Evolutionary conservation across 2,329 filamentous ascomycete species (phyloP).

Genomic region (Furcasterigmium sp.): DNA sequence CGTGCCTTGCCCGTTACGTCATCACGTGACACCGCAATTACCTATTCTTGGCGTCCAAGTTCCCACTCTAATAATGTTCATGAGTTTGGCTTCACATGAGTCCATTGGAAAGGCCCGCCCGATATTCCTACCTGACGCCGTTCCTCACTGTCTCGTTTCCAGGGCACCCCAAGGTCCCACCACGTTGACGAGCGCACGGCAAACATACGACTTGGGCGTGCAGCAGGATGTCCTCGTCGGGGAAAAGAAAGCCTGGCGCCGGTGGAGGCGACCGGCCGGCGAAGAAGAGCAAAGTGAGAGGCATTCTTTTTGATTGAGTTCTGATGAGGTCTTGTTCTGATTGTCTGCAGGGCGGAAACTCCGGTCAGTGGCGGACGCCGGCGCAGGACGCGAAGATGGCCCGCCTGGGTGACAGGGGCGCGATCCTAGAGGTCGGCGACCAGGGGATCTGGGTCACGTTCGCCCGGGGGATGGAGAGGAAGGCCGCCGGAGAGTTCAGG

Average conservation of each 20-base stretch:
- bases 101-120: too few species aligned
- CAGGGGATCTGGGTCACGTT: constrained; percentile 76
- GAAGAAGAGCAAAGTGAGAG: constrained; percentile 37
- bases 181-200: too few species aligned
- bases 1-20: too few species aligned
- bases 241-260: constrained; percentile 29
- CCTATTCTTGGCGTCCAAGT: too few species aligned
- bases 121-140: too few species aligned
- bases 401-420: constrained; percentile 33
- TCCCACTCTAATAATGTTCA: too few species aligned
- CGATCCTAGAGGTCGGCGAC: constrained; percentile 59
- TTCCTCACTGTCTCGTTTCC: too few species aligned
- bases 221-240: constrained; percentile 27
- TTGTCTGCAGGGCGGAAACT: constrained; percentile 38
- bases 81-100: too few species aligned
- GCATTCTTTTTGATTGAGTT: background rate
- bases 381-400: constrained; percentile 48
- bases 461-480: constrained; percentile 64
- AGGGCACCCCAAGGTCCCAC: too few species aligned
- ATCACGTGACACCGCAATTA: too few species aligned
- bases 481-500: constrained; percentile 62
- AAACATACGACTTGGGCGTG: too few species aligned
- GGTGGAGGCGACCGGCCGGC: constrained; percentile 16
- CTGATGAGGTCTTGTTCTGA: background rate
- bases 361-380: constrained; percentile 57